These are phyloP conservation scores for Solanum chacoense DNA, from an alignment of 305 asterid species.

Conservation along the genomic window DNA sequence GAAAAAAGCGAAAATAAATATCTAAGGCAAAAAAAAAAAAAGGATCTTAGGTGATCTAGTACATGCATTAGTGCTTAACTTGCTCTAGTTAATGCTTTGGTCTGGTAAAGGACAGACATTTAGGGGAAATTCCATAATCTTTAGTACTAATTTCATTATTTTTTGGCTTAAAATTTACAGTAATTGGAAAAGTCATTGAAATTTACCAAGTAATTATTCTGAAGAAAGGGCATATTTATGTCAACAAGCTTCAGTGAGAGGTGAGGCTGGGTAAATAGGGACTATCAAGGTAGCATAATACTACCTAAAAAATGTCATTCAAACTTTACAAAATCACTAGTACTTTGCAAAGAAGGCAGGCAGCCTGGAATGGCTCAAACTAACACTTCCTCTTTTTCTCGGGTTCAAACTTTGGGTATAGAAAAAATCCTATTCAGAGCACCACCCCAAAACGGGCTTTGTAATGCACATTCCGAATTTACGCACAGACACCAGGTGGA, in stretches of 20 bases:
- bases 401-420: neutral
- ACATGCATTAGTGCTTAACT: neutral
- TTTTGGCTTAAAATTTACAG: neutral
- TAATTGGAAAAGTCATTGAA: neutral
- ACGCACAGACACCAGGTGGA: too few species aligned
- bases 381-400: neutral
- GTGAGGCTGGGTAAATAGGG: neutral
- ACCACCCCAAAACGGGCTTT: too few species aligned
- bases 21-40: neutral
- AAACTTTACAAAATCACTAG: neutral
- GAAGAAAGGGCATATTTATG: neutral
- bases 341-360: neutral
- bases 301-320: neutral
- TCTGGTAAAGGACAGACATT: neutral
- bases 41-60: neutral
- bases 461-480: too few species aligned
- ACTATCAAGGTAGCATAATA: neutral
- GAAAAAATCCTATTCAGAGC: neutral
- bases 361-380: neutral
- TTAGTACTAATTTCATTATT: neutral
- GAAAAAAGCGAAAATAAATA: neutral
- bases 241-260: neutral
- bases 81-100: neutral
- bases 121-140: neutral
- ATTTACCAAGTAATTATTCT: neutral